Conservation (phyloP, 345 rosid genomes). For the Mallotus nudiflorus region DNA sequence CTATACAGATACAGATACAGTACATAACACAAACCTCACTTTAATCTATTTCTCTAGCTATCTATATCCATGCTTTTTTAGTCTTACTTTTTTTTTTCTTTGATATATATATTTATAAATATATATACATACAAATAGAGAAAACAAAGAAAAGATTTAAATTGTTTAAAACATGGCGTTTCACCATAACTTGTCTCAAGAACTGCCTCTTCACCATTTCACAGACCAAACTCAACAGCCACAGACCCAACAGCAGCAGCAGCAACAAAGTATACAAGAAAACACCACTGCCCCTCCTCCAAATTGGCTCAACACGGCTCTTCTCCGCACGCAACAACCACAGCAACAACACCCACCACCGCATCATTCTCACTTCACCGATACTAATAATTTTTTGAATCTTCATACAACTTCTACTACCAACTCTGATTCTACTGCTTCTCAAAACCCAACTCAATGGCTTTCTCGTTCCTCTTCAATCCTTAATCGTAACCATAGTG, state of each 20-base stretch:
- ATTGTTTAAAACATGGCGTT: conserved; percentile 53
- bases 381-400: conserved; percentile 67
- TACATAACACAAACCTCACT: no score
- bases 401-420: conserved; percentile 58
- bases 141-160: not conserved
- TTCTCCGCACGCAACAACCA: conserved; percentile 59
- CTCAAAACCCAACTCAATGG: conserved; percentile 57
- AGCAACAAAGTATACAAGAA: conserved; percentile 44
- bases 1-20: no score
- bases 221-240: conserved; percentile 38
- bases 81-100: not conserved
- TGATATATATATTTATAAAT: no score
- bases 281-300: conserved; percentile 58
- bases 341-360: conserved; percentile 29
- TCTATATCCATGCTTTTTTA: conserved; percentile 34
- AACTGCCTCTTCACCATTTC: conserved; percentile 80
- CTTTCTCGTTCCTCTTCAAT: conserved; percentile 69
- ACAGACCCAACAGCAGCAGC: conserved; percentile 38
- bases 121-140: conserved; percentile 15
- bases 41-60: conserved; percentile 4
- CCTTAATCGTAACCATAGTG: conserved; percentile 49
- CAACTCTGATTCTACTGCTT: conserved; percentile 45
- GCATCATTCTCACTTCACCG: conserved; percentile 42
- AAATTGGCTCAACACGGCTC: conserved; percentile 88
- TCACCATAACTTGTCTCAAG: conserved; percentile 75